Base-by-base conservation (phyloP, 1,284 basidiomycete species). In the Neotropicomus parvogracilis region DNA sequence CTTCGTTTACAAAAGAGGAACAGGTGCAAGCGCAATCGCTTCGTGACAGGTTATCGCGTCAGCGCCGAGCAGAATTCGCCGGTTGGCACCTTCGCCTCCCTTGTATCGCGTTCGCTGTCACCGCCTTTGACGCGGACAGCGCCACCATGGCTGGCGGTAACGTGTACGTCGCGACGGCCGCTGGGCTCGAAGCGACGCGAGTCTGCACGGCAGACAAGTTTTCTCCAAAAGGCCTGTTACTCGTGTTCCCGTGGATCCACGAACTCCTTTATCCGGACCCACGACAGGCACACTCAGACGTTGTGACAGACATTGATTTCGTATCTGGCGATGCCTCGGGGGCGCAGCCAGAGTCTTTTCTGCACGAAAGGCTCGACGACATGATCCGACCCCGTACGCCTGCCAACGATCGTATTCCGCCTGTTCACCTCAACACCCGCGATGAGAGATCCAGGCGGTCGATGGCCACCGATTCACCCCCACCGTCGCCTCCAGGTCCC, bases 241-340 rank as follows among this genome's bases (percentile, higher is more conserved):
- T 54, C n/a, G 40, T 45, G 7, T 54, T 40, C 10, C 53, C 53
- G 14, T 50, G 53, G 53, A 34, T 50, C 29, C 50, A 44, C 8
- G 43, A 48, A 34, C 43, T 54, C 31, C 40, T 54, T 32, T 28
- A 40, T 16, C 36, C 29, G 3, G 19, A 13, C 4, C 19, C 17
- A 8, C 16, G 24, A 19, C 21, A 21, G 34, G 26, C 6, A 12
- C 14, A 29, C 26, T 20, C 11, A 26, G 34, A 38, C 13, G 16
- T 2, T 3, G 37, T 19, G 17, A 20, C 19, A 17, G 27, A 17
- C 26, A 4, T 16, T 20, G 21, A 48, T 2, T 20, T 21, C 9
- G 10, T 17, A 3, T 20, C 34, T 16, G 6, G 32, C 14, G 21
- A 19, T 38, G 8, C 7, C 19, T 21, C 24, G 24, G 29, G 11